phyloP scores from a whole-genome alignment of 176 grass and related monocot species.

The Guadua angustifolia region DNA sequence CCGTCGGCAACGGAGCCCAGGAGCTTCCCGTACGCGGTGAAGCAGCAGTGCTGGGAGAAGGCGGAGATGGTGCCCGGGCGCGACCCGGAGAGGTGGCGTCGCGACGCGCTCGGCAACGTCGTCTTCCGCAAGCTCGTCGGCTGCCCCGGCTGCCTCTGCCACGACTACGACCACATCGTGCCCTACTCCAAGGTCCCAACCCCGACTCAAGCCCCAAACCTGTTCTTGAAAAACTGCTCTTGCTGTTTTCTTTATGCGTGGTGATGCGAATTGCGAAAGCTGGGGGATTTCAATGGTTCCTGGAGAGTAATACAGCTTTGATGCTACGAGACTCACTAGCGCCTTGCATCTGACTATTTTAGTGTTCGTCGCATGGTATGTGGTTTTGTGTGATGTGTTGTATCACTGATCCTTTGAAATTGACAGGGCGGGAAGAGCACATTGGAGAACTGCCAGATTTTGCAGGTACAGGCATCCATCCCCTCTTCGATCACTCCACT shows the following conservation, averaged over 20 bases:
- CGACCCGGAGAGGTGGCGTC: conserved; percentile 92
- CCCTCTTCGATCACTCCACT: background rate
- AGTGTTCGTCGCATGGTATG: background rate
- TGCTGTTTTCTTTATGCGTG: background rate
- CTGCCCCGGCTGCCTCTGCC: conserved; percentile 93
- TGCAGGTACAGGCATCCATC: conserved; percentile 64
- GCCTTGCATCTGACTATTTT: background rate
- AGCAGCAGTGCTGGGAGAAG: conserved; percentile 98
- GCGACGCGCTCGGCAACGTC: conserved; percentile 85
- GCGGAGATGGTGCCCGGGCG: conserved; percentile 74
- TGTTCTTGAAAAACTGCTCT: background rate
- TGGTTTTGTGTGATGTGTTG: background rate
- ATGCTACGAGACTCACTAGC: background rate
- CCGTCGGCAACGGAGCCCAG: conserved; percentile 58
- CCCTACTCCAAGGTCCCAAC: conserved; percentile 81
- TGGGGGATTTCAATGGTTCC: conserved; percentile 1
- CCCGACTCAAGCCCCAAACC: background rate
- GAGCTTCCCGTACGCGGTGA: conserved; percentile 81
- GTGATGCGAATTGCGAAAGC: conserved; percentile 9
- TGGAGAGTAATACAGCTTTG: conserved; percentile 3
- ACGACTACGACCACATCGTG: conserved; percentile 95
- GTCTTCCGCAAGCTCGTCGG: conserved; percentile 97
- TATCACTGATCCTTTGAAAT: conserved; percentile 25
- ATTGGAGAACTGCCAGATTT: conserved; percentile 95
- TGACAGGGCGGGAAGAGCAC: conserved; percentile 90